Evolutionary conservation across 257 asterid species (phyloP).

Genomic region (Solanum appendiculatum): DNA sequence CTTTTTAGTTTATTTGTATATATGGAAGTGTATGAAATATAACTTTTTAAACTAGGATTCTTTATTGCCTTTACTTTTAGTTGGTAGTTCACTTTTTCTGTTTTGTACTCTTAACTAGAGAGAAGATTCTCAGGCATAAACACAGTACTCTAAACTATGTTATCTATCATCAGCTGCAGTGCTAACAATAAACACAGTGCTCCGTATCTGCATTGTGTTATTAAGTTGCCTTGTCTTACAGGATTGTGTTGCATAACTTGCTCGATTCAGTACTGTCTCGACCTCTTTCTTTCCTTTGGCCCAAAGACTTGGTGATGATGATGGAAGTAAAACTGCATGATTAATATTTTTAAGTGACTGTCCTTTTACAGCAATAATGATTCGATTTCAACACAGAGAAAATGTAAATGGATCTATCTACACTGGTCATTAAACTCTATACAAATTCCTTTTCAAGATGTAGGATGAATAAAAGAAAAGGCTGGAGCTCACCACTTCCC

Average conservation of each 20-base stretch:
- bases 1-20: neutral
- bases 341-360: no score
- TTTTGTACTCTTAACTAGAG: neutral
- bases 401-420: no score
- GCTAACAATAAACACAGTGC: neutral
- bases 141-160: neutral
- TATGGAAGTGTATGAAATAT: neutral
- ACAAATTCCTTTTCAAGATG: no score
- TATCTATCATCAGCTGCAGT: neutral
- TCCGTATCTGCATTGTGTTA: neutral
- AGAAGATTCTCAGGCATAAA: neutral
- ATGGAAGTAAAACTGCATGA: neutral
- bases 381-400: no score
- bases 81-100: neutral
- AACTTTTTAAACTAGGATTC: neutral
- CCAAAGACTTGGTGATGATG: neutral
- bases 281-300: neutral
- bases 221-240: conserved; percentile 21
- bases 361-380: no score
- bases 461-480: no score
- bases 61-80: neutral
- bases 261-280: neutral
- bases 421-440: no score
- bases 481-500: no score
- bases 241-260: conserved; percentile 3